Evolutionary conservation across 75 land plant genomes (phyloP).

Genomic region (Cryptomeria japonica): DNA sequence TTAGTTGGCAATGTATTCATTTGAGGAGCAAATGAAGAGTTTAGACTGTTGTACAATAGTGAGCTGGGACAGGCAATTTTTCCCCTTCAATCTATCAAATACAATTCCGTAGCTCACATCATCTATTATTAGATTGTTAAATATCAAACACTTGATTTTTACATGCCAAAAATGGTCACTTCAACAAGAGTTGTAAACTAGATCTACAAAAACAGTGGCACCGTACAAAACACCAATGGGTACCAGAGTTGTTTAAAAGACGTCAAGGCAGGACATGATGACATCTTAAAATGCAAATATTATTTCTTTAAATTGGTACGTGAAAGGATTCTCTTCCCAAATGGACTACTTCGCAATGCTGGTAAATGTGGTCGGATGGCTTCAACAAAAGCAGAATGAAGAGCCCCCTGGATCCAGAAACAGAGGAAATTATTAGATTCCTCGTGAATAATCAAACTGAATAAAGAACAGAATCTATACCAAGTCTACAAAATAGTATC

Average conservation of each 20-base stretch:
- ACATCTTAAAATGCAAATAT: conserved; percentile 5
- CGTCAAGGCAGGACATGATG: not conserved
- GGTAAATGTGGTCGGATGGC: conserved; percentile 62
- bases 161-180: conserved; percentile 15
- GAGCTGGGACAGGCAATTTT: conserved; percentile 10
- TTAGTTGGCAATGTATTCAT: conserved; percentile 1
- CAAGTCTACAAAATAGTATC: not conserved
- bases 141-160: conserved; percentile 14
- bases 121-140: not conserved
- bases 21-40: conserved; percentile 10
- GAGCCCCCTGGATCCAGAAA: conserved; percentile 44
- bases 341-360: conserved; percentile 54
- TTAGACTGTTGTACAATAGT: conserved; percentile 4
- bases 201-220: conserved; percentile 12
- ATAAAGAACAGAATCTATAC: not conserved
- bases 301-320: conserved; percentile 51
- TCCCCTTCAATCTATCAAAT: conserved; percentile 6
- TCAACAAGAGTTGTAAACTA: conserved; percentile 13
- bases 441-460: not conserved
- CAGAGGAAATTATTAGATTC: not conserved
- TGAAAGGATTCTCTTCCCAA: conserved; percentile 69
- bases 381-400: conserved; percentile 56
- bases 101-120: conserved; percentile 13
- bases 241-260: not conserved
- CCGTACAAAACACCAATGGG: not conserved